Evolutionary conservation across 352 stramenopile species (phyloP).

Genomic region (Pythium brachiatum): DNA sequence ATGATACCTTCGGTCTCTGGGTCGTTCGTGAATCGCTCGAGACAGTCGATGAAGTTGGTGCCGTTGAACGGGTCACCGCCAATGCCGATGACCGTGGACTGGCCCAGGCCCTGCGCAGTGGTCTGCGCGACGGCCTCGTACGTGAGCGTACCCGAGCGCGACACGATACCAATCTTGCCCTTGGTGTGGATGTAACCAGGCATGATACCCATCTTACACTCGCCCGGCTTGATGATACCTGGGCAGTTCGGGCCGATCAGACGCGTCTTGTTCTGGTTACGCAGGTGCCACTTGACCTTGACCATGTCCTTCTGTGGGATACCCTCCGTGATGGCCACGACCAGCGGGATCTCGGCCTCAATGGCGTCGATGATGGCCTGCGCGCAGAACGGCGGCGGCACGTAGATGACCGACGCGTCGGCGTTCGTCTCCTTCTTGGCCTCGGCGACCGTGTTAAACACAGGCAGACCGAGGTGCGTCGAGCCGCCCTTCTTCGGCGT

Average conservation of each 20-base stretch:
- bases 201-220: conserved; percentile 99
- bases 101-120: conserved; percentile 94
- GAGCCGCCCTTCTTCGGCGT: conserved; percentile 98
- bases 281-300: conserved; percentile 95
- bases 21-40: conserved; percentile 99
- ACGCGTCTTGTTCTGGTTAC: conserved; percentile 91
- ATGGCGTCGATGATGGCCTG: conserved; percentile 98
- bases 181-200: conserved; percentile 98
- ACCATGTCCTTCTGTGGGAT: conserved; percentile 99
- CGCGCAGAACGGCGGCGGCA: conserved; percentile 98
- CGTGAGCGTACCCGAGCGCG: conserved; percentile 96
- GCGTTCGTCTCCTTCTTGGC: conserved; percentile 86
- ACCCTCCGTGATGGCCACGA: conserved; percentile 99
- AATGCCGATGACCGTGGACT: conserved; percentile 99
- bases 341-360: conserved; percentile 94
- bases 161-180: conserved; percentile 99
- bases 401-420: conserved; percentile 99
- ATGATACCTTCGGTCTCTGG: conserved; percentile 99
- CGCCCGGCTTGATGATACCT: conserved; percentile 99
- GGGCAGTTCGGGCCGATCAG: conserved; percentile 99
- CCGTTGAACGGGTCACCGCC: conserved; percentile 99
- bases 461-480: conserved; percentile 97
- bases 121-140: conserved; percentile 99
- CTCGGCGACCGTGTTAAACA: conserved; percentile 97
- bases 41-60: conserved; percentile 99